Evolutionary conservation across 2,329 filamentous ascomycete genomes (phyloP).

Genomic region (Alternaria consortialis): DNA sequence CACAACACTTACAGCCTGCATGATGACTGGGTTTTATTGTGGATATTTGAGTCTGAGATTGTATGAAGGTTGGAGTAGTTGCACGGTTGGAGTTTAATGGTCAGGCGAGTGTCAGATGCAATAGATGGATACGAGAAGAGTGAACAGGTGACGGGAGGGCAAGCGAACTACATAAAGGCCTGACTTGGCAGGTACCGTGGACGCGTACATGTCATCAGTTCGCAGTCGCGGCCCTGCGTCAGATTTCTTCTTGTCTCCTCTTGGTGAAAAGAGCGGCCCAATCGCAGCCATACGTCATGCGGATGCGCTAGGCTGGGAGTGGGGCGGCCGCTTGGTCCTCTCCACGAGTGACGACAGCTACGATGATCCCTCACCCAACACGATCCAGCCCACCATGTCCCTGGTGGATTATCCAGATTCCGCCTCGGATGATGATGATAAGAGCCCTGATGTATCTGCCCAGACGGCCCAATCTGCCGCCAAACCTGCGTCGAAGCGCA

Average conservation of each 20-base stretch:
- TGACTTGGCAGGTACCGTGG: constrained; percentile 47
- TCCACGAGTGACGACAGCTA: constrained; percentile 30
- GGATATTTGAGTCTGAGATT: background rate
- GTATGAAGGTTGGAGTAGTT: background rate
- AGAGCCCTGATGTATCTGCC: constrained; percentile 16
- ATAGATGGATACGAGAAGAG: constrained; percentile 13
- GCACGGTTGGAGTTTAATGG: constrained; percentile 5
- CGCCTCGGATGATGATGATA: constrained; percentile 58
- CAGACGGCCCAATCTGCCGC: constrained; percentile 19
- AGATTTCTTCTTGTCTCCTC: constrained; percentile 11
- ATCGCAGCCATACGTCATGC: constrained; percentile 39
- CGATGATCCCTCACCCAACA: constrained; percentile 22
- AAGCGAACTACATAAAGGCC: constrained; percentile 30
- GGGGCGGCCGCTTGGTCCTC: constrained; percentile 26
- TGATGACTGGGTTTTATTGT: constrained; percentile 6
- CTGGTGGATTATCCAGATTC: constrained; percentile 62
- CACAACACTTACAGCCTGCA: constrained; percentile 22
- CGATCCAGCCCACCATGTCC: constrained; percentile 38
- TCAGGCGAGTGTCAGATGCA: constrained; percentile 5
- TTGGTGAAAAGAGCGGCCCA: constrained; percentile 22
- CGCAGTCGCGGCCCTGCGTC: constrained; percentile 29
- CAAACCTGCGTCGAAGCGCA: constrained; percentile 41
- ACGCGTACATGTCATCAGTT: constrained; percentile 43
- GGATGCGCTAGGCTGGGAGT: constrained; percentile 32
- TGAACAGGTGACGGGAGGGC: constrained; percentile 25